phyloP scores from a whole-genome alignment of 2,329 filamentous ascomycete genomes.

The Xenoacremonium recifei region DNA sequence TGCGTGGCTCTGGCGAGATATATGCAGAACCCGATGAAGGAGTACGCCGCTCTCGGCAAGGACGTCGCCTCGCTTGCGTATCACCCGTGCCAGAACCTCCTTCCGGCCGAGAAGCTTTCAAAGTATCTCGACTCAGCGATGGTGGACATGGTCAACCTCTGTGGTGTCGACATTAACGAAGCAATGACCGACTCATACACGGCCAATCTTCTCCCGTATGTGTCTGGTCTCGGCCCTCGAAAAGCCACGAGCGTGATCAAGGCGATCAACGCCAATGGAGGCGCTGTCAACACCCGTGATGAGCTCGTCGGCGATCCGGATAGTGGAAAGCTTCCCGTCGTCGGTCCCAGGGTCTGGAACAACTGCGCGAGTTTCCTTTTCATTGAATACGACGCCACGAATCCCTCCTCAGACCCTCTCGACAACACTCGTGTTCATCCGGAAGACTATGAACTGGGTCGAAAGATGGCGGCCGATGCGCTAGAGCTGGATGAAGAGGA shows the following conservation, averaged over 20 bases:
- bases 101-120: conserved; percentile 82
- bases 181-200: conserved; percentile 78
- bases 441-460: conserved; percentile 95
- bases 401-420: conserved; percentile 81
- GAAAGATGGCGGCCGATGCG: conserved; percentile 97
- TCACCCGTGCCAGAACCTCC: conserved; percentile 83
- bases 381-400: conserved; percentile 82
- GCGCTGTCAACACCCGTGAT: conserved; percentile 77
- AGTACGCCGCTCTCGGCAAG: conserved; percentile 89
- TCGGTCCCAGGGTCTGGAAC: conserved; percentile 89
- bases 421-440: conserved; percentile 97
- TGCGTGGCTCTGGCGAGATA: conserved; percentile 88
- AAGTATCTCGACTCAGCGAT: conserved; percentile 92
- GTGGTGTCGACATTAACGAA: conserved; percentile 93
- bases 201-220: conserved; percentile 84
- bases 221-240: conserved; percentile 86
- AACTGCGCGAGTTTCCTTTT: conserved; percentile 96
- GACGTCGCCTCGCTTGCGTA: conserved; percentile 86
- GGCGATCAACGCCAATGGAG: conserved; percentile 88
- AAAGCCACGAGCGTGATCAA: conserved; percentile 76
- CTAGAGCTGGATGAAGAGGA: conserved; percentile 97
- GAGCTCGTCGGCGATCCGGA: conserved; percentile 89
- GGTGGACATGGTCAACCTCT: conserved; percentile 97
- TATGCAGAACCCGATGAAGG: conserved; percentile 92
- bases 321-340: conserved; percentile 71